A percentile compares a stretch with the other conserved stretches of the same genome.
Evolutionary conservation across 352 stramenopile species (phyloP).

Genomic region (Globisporangium polare): DNA sequence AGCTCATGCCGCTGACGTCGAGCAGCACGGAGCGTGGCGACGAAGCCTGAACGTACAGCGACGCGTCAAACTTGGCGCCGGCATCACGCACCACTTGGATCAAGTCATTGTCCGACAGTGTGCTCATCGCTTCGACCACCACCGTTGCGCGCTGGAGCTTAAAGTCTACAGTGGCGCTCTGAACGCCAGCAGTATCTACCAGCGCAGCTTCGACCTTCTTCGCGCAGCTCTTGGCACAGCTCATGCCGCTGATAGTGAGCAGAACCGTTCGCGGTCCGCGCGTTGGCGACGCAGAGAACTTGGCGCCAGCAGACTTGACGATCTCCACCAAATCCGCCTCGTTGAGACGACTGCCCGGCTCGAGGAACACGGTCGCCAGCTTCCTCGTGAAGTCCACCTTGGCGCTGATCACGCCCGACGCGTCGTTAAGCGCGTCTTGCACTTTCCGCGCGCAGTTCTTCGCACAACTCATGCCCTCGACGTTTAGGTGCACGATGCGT

Average conservation of each 20-base stretch:
- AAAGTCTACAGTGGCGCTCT: conserved; percentile 69
- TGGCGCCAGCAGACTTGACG: conserved; percentile 46
- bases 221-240: conserved; percentile 76
- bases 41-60: conserved; percentile 23
- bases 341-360: conserved; percentile 60
- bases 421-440: conserved; percentile 52
- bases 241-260: conserved; percentile 73
- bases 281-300: conserved; percentile 57
- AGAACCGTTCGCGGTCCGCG: conserved; percentile 42
- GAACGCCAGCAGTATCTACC: conserved; percentile 37
- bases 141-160: conserved; percentile 54
- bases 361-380: conserved; percentile 71
- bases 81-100: conserved; percentile 45
- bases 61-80: conserved; percentile 65
- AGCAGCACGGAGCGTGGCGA: conserved; percentile 39
- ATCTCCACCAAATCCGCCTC: conserved; percentile 62
- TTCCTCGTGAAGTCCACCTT: conserved; percentile 78
- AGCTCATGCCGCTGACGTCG: conserved; percentile 65
- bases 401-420: conserved; percentile 65
- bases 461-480: conserved; percentile 77
- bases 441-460: conserved; percentile 77
- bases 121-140: conserved; percentile 44
- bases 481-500: conserved; percentile 66
- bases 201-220: conserved; percentile 68
- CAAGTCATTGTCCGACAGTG: conserved; percentile 48